Conservation (phyloP, 306 rosid genomes). For the Spatholobus suberectus region DNA sequence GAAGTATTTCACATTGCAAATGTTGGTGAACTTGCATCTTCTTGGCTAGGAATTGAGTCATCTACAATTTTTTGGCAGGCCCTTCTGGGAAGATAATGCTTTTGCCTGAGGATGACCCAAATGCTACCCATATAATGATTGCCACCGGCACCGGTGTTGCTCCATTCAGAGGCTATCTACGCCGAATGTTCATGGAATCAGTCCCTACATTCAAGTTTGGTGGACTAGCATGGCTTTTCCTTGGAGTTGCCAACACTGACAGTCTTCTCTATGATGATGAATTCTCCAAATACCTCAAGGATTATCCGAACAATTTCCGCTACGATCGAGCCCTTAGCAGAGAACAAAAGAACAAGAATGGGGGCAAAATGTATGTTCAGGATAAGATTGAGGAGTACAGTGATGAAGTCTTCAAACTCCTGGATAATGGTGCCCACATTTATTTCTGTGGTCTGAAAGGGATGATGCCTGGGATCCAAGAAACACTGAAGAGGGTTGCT, state of each 20-base stretch:
- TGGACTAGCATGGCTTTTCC: conserved; percentile 97
- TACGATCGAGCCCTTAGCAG: conserved; percentile 82
- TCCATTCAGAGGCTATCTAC: conserved; percentile 95
- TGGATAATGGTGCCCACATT: conserved; percentile 93
- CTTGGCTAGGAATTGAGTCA: conserved; percentile 28
- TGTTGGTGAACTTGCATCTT: conserved; percentile 32
- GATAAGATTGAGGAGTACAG: conserved; percentile 97
- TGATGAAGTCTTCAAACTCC: conserved; percentile 81
- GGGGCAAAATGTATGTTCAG: conserved; percentile 98
- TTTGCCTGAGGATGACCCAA: conserved; percentile 90
- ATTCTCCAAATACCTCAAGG: conserved; percentile 82
- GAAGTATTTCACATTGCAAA: conserved; percentile 11
- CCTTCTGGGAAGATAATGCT: conserved; percentile 99
- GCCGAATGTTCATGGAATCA: conserved; percentile 97
- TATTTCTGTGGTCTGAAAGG: conserved; percentile 97
- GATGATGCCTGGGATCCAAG: conserved; percentile 99
- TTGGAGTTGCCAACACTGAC: conserved; percentile 90
- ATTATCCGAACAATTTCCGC: conserved; percentile 84
- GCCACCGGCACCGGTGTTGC: conserved; percentile 97
- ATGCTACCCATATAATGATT: conserved; percentile 97
- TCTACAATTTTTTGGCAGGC: conserved; percentile 57
- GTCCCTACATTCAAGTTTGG: conserved; percentile 80
- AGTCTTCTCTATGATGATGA: conserved; percentile 92
- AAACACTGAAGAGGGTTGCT: conserved; percentile 87
- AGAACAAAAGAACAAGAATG: conserved; percentile 84